Percentiles rank a stretch among this genome's conserved stretches.
Evolutionary conservation across 192 early-diverging fungal genomes (phyloP).

Genomic region (Backusella mclennaniae): DNA sequence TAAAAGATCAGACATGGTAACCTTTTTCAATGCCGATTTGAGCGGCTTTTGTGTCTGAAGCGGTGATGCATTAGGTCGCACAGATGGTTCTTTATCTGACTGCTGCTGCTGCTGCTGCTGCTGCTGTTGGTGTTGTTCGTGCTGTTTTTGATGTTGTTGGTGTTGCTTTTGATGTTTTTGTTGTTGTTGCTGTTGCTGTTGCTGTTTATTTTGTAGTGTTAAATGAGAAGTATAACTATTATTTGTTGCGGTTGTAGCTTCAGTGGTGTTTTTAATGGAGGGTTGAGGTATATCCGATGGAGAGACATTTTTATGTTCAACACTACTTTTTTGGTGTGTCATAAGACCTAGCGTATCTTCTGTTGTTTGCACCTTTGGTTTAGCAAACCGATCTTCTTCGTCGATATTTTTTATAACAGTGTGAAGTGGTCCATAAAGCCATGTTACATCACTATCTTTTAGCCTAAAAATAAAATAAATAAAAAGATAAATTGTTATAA

Average conservation of each 20-base stretch:
- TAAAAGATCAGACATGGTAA: slow-evolving; percentile 51
- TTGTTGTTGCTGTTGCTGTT: slow-evolving; percentile 5
- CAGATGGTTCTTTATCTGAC: neutral
- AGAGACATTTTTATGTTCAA: neutral
- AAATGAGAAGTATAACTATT: neutral
- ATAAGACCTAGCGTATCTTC: slow-evolving; percentile 30
- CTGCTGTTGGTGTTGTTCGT: neutral
- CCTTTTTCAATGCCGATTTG: slow-evolving; percentile 57
- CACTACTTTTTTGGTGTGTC: neutral
- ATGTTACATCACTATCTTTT: slow-evolving; percentile 66
- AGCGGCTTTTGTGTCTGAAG: slow-evolving; percentile 14
- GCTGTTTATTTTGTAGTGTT: slow-evolving; percentile 8
- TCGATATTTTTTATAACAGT: slow-evolving; percentile 39
- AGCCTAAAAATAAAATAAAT: slow-evolving; percentile 37
- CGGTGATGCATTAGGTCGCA: neutral
- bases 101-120: neutral
- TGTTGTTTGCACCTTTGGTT: slow-evolving; percentile 25
- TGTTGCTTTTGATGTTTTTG: neutral
- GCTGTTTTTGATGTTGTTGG: slow-evolving; percentile 3
- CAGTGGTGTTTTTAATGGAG: neutral
- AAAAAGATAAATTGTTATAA: neutral
- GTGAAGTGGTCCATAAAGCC: slow-evolving; percentile 68
- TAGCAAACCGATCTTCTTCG: slow-evolving; percentile 33
- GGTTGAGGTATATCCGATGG: neutral
- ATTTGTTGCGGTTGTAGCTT: neutral